Percentiles rank a stretch among this genome's conserved stretches.
Evolutionary conservation across 192 early-diverging fungal genomes (phyloP).

Genomic region (Umbelopsis isabellina): DNA sequence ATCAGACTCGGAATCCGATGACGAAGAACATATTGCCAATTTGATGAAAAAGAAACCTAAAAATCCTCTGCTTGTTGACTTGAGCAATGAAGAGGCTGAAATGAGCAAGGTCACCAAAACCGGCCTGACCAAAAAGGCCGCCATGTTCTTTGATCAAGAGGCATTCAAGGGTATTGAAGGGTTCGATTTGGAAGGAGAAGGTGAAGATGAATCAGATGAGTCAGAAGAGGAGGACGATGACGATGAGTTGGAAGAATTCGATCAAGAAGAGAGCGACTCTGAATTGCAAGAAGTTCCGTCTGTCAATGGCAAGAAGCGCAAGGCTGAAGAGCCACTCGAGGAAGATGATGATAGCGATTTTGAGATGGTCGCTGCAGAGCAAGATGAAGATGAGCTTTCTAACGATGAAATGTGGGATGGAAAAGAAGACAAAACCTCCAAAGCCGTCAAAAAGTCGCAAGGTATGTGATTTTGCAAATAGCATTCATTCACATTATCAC

Average conservation of each 20-base stretch:
- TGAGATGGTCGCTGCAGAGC: constrained; percentile 50
- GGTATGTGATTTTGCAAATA: constrained; percentile 29
- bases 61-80: constrained; percentile 53
- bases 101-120: constrained; percentile 46
- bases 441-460: constrained; percentile 51
- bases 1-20: constrained; percentile 4
- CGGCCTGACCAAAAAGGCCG: constrained; percentile 79
- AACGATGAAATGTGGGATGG: constrained; percentile 65
- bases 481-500: background rate
- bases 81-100: constrained; percentile 60
- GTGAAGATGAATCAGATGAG: constrained; percentile 54
- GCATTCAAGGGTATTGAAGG: constrained; percentile 76
- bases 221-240: constrained; percentile 45
- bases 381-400: constrained; percentile 35
- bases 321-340: constrained; percentile 47
- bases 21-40: constrained; percentile 28
- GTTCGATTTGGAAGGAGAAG: constrained; percentile 58
- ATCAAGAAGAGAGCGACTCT: constrained; percentile 32
- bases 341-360: constrained; percentile 61
- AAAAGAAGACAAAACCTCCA: constrained; percentile 60
- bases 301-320: constrained; percentile 52
- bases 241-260: constrained; percentile 24
- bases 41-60: constrained; percentile 45
- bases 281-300: constrained; percentile 31
- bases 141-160: constrained; percentile 96